Conservation (phyloP, 2,329 filamentous ascomycete genomes). For the Colletotrichum incanum region DNA sequence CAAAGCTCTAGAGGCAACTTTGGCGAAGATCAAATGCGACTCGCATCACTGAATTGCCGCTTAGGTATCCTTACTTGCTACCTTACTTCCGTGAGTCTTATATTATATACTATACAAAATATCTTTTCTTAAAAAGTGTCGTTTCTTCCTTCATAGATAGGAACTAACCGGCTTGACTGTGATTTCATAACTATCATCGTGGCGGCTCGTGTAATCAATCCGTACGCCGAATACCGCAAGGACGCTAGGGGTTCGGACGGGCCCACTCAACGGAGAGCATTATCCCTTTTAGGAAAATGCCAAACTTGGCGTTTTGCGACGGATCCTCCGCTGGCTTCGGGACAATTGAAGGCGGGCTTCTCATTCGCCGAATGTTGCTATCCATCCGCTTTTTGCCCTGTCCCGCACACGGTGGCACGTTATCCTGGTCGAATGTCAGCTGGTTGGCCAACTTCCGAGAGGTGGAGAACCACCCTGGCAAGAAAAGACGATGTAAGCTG, state of each 20-base stretch:
- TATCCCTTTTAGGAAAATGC: slow-evolving; percentile 24
- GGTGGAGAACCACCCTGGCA: background rate
- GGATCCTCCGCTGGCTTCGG: background rate
- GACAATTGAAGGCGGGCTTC: background rate
- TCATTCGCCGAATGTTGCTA: background rate
- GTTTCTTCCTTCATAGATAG: too few relatives aligned
- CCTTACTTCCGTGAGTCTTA: too few relatives aligned
- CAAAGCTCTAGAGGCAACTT: accelerated
- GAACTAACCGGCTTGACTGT: too few relatives aligned
- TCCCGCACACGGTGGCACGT: too few relatives aligned
- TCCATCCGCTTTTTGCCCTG: too few relatives aligned
- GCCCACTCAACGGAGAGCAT: background rate
- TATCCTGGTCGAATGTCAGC: background rate
- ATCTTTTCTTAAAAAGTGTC: too few relatives aligned
- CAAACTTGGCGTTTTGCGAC: background rate
- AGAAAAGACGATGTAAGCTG: background rate
- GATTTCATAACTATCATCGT: background rate
- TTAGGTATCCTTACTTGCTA: too few relatives aligned
- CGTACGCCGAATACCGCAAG: background rate
- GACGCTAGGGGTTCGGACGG: background rate
- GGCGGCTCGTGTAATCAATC: background rate
- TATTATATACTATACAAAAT: too few relatives aligned
- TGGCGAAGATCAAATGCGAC: background rate
- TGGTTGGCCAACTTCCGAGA: background rate
- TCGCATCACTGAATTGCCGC: background rate